Percentiles rank a stretch among this genome's conserved stretches.
These are phyloP conservation scores for Lanmaoa rubissima DNA, from an alignment of 768 basidiomycete species.

Conservation along the genomic window DNA sequence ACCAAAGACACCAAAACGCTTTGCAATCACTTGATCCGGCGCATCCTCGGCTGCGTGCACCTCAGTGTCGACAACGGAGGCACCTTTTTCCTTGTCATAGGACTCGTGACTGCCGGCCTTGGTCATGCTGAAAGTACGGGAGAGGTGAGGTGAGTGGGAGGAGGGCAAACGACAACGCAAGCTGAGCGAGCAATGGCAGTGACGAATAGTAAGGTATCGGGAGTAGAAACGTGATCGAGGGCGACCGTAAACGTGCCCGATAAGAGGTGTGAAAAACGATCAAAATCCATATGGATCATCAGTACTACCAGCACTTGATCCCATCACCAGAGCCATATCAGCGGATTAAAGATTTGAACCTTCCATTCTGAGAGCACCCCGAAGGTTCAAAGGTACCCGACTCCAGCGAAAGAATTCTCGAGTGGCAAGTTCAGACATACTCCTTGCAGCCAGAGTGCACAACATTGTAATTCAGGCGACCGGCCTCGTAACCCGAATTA, in stretches of 20 bases:
- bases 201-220: background rate
- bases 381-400: background rate
- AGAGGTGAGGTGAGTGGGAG: background rate
- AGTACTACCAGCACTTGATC: too few species aligned
- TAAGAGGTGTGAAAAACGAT: background rate
- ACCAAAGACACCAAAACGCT: conserved; percentile 31
- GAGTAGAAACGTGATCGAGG: background rate
- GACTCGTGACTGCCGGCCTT: background rate
- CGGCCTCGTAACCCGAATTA: too few species aligned
- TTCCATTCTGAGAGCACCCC: background rate
- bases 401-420: background rate
- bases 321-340: background rate
- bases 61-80: background rate
- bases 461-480: too few species aligned
- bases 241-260: background rate
- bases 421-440: too few species aligned
- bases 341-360: too few species aligned
- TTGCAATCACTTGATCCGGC: conserved; percentile 28
- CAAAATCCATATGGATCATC: too few species aligned
- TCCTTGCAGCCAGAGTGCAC: too few species aligned
- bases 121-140: conserved; percentile 3
- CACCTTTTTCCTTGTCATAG: conserved; percentile 23
- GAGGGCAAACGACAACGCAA: background rate
- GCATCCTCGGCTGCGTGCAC: conserved; percentile 20
- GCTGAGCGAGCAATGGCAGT: background rate